Evolutionary conservation across 495 filamentous ascomycete genomes (phyloP).

Genomic region (Talaromyces ruber): DNA sequence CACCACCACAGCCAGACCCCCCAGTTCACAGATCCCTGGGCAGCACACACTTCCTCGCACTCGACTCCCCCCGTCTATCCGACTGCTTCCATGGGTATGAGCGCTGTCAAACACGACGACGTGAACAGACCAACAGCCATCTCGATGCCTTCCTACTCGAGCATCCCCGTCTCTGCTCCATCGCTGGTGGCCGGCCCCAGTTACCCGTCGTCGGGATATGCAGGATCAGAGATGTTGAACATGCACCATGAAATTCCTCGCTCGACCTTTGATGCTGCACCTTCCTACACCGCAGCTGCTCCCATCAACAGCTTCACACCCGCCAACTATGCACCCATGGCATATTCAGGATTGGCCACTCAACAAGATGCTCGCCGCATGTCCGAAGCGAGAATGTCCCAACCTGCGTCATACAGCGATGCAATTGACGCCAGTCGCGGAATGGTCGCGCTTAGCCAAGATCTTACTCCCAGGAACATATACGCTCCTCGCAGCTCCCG

Average conservation of each 20-base stretch:
- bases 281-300: conserved; percentile 59
- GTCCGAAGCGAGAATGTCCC: conserved; percentile 51
- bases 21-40: conserved; percentile 93
- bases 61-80: conserved; percentile 46
- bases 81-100: conserved; percentile 41
- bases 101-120: conserved; percentile 48
- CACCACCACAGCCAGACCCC: conserved; percentile 59
- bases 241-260: conserved; percentile 62
- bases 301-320: conserved; percentile 59
- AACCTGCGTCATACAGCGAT: conserved; percentile 26
- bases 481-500: conserved; percentile 63
- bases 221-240: conserved; percentile 61
- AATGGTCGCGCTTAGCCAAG: conserved; percentile 93
- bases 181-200: conserved; percentile 61
- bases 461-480: conserved; percentile 72
- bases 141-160: conserved; percentile 68
- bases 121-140: conserved; percentile 51
- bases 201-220: conserved; percentile 58
- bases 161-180: conserved; percentile 61
- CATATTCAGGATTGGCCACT: conserved; percentile 48
- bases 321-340: conserved; percentile 41
- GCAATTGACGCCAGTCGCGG: conserved; percentile 74
- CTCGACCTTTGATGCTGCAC: conserved; percentile 45
- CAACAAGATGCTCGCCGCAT: conserved; percentile 63
- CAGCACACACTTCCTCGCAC: conserved; percentile 47